Evolutionary conservation across 2,329 filamentous ascomycete genomes (phyloP), one percentile per base, ranked within the genome.

Genomic region (Colletotrichum sp.): DNA sequence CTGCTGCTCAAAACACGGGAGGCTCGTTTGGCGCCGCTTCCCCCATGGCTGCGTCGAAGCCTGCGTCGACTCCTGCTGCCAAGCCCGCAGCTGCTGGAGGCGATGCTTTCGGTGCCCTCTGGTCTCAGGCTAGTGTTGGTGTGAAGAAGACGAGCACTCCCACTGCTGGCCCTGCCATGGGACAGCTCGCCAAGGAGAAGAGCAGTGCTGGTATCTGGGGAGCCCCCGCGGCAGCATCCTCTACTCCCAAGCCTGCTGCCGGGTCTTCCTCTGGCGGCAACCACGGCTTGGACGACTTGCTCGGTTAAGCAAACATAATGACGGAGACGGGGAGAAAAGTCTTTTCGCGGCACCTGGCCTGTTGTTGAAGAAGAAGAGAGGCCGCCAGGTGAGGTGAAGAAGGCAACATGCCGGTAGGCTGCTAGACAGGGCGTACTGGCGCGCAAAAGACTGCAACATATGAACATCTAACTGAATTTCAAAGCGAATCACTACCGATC

Each of bases 141-240:
- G 90, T 96, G 78, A 96, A 96, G 88, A 98, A 97, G 87, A 86
- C 90, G 2, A 89, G 86, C 76, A 90, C 92, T 3, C 88, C 90
- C 15, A 88, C 87, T 70, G 90, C 93, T 74, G 94, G 94, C 1
- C 93, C 95, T 67, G 96, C 96, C 71, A 91, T 99, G 86, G 96
- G 96, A 34, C 96, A 98, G 84, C 92, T 99, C 85, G 96, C 96
- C n/a, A 98, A 98, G 88, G 96, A 98, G 86, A 98, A 99, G 90
- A 97, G 96, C 74, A 96, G 93, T 80, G 96, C 96, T 18, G 96
- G 96, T 9, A 95, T 99, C 78, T 99, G 98, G 96, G 97, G 96
- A 21, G 91, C 94, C 1, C 90, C 94, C 18, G 88, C 92, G 64
- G 76, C 87, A 79, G 78, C 83, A 78, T 67, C 82, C 7, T 72